These are phyloP conservation scores for Dichotomocladium elegans DNA, from an alignment of 371 early-diverging fungal genomes.

Conservation along the genomic window DNA sequence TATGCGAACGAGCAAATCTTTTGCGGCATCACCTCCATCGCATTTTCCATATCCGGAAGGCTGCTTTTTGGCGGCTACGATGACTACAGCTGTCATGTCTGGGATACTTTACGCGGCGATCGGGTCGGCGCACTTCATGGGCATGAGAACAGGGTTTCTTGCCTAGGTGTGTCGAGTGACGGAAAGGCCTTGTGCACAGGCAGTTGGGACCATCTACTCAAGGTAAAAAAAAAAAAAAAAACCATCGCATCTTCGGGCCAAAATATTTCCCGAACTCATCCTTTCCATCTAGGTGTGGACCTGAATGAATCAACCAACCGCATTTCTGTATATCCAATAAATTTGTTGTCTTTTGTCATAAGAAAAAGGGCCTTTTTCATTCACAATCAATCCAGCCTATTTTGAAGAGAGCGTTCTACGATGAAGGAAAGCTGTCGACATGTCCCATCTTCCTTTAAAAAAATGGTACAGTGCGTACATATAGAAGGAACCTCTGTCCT, in stretches of 20 bases:
- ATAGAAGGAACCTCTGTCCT: no score
- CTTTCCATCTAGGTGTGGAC: background rate
- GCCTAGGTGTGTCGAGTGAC: slow-evolving; percentile 89
- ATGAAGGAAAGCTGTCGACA: no score
- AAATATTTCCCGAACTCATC: background rate
- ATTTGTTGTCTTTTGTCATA: no score
- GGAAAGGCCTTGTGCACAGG: slow-evolving; percentile 96
- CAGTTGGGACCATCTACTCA: slow-evolving; percentile 92
- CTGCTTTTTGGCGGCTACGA: slow-evolving; percentile 97
- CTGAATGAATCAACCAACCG: no score
- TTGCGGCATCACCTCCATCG: slow-evolving; percentile 94
- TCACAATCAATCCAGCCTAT: no score
- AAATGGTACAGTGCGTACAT: no score
- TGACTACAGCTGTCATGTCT: slow-evolving; percentile 95
- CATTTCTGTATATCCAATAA: no score
- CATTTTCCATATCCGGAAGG: slow-evolving; percentile 90
- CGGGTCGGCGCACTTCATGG: slow-evolving; percentile 87
- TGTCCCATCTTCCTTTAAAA: no score
- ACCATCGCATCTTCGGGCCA: background rate
- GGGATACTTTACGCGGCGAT: slow-evolving; percentile 94
- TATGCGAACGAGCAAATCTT: slow-evolving; percentile 94
- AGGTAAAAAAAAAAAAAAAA: slow-evolving; percentile 55
- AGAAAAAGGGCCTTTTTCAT: no score
- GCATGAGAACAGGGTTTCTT: slow-evolving; percentile 95
- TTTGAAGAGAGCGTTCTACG: no score